A percentile compares a stretch with the other conserved stretches of the same genome.
phyloP scores from a whole-genome alignment of 305 asterid species.

The Fraxinus xanthoxyloides region DNA sequence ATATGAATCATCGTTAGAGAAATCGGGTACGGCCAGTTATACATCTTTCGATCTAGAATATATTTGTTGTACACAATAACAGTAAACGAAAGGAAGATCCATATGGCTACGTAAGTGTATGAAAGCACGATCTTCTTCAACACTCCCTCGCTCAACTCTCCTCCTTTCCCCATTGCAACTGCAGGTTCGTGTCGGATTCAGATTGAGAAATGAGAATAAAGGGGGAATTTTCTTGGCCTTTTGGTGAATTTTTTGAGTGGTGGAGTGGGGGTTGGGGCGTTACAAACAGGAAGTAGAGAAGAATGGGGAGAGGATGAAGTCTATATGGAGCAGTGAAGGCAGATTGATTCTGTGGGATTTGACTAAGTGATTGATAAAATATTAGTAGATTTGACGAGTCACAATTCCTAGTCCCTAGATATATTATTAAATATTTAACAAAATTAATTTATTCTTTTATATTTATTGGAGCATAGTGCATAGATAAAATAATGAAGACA shows the following conservation, averaged over 20 bases:
- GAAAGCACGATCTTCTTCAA: conserved; percentile 14
- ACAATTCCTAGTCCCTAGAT: background rate
- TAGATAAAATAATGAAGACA: too few species aligned
- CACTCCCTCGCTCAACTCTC: conserved; percentile 19
- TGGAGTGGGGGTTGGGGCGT: background rate
- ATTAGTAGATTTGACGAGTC: background rate
- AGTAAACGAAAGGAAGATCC: conserved; percentile 15
- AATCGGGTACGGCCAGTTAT: conserved; percentile 18
- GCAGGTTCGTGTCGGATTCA: background rate
- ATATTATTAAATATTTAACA: too few species aligned
- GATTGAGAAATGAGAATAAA: background rate
- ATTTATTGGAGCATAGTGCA: too few species aligned
- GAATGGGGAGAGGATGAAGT: background rate
- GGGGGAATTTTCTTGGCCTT: background rate
- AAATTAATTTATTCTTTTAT: too few species aligned
- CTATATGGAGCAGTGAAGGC: background rate
- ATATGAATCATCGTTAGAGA: conserved; percentile 15
- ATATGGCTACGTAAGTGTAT: conserved; percentile 14
- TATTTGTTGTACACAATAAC: conserved; percentile 16
- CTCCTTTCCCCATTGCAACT: conserved; percentile 15
- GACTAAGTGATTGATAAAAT: background rate
- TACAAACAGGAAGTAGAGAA: background rate
- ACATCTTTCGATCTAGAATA: conserved; percentile 19
- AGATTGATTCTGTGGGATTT: background rate
- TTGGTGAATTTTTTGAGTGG: background rate